Conservation (phyloP, 2,329 filamentous ascomycete species). For the Alternaria solani region DNA sequence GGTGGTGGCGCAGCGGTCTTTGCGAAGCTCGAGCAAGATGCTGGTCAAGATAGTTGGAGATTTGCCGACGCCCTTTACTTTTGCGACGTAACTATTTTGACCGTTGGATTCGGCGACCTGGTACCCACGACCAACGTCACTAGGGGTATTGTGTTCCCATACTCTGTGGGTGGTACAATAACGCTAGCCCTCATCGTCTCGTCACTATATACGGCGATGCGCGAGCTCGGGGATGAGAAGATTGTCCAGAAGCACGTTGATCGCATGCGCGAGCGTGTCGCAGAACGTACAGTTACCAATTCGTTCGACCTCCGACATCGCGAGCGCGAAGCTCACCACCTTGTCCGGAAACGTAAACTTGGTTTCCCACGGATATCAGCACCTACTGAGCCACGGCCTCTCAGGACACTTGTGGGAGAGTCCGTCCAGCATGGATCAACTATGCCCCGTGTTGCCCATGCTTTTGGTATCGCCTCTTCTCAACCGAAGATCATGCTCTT, state of each 20-base stretch:
- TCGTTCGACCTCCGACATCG: conserved; percentile 58
- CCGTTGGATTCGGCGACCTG: conserved; percentile 61
- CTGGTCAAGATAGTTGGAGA: conserved; percentile 63
- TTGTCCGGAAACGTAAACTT: conserved; percentile 29
- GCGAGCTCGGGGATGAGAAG: conserved; percentile 68
- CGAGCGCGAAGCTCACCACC: conserved; percentile 35
- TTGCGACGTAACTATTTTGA: conserved; percentile 54
- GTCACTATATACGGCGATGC: conserved; percentile 74
- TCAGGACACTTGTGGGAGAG: conserved; percentile 33
- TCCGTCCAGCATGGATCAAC: conserved; percentile 11
- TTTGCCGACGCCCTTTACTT: conserved; percentile 73
- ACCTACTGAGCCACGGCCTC: conserved; percentile 32
- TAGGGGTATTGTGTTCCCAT: conserved; percentile 80
- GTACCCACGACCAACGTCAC: conserved; percentile 64
- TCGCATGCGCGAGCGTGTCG: conserved; percentile 61
- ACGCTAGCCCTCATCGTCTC: conserved; percentile 84
- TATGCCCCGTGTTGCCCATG: conserved; percentile 16
- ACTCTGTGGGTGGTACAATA: conserved; percentile 82
- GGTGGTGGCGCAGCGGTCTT: conserved; percentile 80
- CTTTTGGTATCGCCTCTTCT: conserved; percentile 22
- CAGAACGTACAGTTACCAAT: conserved; percentile 62
- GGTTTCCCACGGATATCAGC: conserved; percentile 34
- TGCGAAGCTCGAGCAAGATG: conserved; percentile 66
- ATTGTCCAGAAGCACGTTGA: conserved; percentile 68
- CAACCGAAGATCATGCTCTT: conserved; percentile 63